A percentile compares a stretch with the other conserved stretches of the same genome.
Evolutionary conservation across 495 filamentous ascomycete genomes (phyloP).

Genomic region (Poronia punctata): DNA sequence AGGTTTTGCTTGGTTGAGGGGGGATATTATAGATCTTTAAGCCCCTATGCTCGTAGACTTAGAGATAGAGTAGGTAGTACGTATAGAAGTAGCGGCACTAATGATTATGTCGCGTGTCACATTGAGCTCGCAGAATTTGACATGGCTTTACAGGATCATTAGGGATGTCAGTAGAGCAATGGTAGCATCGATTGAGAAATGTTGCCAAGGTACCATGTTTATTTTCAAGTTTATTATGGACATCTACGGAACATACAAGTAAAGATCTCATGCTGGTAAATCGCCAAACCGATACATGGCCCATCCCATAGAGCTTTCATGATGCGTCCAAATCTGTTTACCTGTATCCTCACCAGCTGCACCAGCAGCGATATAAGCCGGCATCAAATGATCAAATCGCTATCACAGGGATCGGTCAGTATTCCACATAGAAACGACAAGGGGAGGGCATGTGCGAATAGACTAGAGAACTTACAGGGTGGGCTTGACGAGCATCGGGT

Average conservation of each 20-base stretch:
- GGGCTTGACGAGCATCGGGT: constrained; percentile 64
- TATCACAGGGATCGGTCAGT: constrained; percentile 18
- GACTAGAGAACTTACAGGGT: constrained; percentile 51
- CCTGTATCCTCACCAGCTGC: constrained; percentile 59
- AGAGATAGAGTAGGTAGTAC: neutral
- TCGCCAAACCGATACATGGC: constrained; percentile 70
- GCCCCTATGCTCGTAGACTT: neutral
- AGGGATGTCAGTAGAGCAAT: no score
- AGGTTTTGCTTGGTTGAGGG: constrained; percentile 11
- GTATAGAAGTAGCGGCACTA: no score
- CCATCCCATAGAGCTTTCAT: constrained; percentile 66
- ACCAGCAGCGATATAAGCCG: constrained; percentile 67
- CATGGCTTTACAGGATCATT: no score
- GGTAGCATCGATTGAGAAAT: no score
- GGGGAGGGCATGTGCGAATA: neutral
- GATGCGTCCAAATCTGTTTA: constrained; percentile 56
- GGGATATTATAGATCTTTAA: neutral
- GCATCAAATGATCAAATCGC: constrained; percentile 70
- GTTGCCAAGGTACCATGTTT: no score
- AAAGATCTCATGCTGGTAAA: constrained; percentile 25
- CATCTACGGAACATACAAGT: no score
- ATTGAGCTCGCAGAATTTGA: no score
- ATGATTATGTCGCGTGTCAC: no score
- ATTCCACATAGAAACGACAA: neutral
- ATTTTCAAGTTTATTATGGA: no score